Percentiles rank a stretch among this genome's conserved stretches.
Conservation (phyloP, 2,329 filamentous ascomycete genomes). For the Leptographium wingfieldii region DNA sequence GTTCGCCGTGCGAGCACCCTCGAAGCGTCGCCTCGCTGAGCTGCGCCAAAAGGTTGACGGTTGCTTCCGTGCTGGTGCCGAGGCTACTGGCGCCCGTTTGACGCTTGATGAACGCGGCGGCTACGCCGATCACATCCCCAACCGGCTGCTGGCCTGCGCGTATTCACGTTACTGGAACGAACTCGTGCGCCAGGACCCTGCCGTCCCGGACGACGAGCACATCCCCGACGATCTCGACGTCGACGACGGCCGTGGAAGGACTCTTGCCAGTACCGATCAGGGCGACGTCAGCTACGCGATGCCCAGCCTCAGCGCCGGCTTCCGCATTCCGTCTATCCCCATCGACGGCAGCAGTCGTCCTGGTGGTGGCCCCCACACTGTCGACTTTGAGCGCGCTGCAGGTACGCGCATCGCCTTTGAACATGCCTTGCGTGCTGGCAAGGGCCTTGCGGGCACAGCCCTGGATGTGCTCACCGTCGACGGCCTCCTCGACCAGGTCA, state of each 20-base stretch:
- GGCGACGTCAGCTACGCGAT: constrained; percentile 45
- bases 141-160: constrained; percentile 31
- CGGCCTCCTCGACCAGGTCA: constrained; percentile 28
- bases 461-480: constrained; percentile 32
- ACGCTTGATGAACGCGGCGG: constrained; percentile 27
- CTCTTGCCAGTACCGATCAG: constrained; percentile 45
- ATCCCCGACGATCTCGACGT: constrained; percentile 24
- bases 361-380: constrained; percentile 36
- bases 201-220: background rate
- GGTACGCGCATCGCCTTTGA: constrained; percentile 35
- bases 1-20: constrained; percentile 32
- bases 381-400: constrained; percentile 36
- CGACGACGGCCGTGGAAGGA: constrained; percentile 27
- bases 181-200: constrained; percentile 13
- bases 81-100: constrained; percentile 33
- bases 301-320: constrained; percentile 40
- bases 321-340: constrained; percentile 34
- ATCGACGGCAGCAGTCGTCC: constrained; percentile 11
- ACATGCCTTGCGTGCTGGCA: constrained; percentile 31
- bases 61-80: constrained; percentile 27
- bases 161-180: constrained; percentile 33
- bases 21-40: constrained; percentile 24
- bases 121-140: constrained; percentile 44
- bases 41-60: constrained; percentile 28
- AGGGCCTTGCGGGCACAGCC: constrained; percentile 33